phyloP scores from a whole-genome alignment of 2,329 filamentous ascomycete genomes.

The Trichophyton equinum region DNA sequence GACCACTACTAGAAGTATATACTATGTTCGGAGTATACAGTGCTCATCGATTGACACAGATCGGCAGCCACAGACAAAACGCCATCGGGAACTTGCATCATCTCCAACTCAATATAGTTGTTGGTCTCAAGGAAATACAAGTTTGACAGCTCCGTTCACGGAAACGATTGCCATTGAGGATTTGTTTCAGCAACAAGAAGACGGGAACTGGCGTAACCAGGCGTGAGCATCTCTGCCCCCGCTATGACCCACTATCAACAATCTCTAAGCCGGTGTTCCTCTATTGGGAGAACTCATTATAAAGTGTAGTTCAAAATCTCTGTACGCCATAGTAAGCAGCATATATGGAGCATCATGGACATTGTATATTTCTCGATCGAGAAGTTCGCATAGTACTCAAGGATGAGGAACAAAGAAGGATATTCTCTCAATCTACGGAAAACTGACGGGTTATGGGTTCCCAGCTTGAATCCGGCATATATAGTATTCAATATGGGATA shows the following conservation, averaged over 20 bases:
- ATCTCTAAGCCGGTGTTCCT: neutral
- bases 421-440: rapidly evolving
- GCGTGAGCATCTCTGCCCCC: neutral
- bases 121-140: neutral
- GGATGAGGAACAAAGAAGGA: neutral
- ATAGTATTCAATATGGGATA: neutral
- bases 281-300: neutral
- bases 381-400: neutral
- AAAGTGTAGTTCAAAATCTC: neutral
- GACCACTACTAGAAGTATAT: neutral
- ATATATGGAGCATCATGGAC: neutral
- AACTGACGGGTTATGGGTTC: neutral
- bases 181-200: neutral
- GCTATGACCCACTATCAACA: neutral
- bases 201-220: neutral
- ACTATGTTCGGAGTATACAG: neutral
- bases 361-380: neutral
- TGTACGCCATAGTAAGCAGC: neutral
- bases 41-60: neutral
- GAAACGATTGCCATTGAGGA: neutral
- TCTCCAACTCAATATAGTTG: neutral
- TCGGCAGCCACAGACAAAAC: neutral
- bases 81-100: neutral
- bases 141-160: neutral
- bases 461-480: neutral